These are phyloP conservation scores for Exsudoporus frostii DNA, from an alignment of 768 basidiomycete species.

Conservation along the genomic window DNA sequence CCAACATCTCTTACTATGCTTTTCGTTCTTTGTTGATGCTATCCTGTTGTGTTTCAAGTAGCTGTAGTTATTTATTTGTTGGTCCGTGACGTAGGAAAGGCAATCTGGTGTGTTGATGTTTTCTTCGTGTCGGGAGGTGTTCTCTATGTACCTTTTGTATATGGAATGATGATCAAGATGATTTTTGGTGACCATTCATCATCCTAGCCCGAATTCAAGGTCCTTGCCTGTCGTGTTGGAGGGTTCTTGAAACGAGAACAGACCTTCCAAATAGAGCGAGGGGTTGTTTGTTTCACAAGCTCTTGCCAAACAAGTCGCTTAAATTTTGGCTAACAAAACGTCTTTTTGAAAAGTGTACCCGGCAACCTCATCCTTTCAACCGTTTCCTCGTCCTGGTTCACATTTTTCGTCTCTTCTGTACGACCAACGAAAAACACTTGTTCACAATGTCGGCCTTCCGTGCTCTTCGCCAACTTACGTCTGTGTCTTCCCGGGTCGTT, in stretches of 20 bases:
- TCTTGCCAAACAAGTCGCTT: conserved; percentile 32
- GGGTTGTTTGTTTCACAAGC: conserved; percentile 31
- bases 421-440: conserved; percentile 1
- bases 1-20: conserved; percentile 1
- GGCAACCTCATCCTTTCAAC: too few relatives aligned
- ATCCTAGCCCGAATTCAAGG: background rate
- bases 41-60: background rate
- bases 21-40: conserved; percentile 1
- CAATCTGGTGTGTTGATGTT: background rate
- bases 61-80: conserved; percentile 5
- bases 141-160: background rate
- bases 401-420: background rate
- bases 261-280: conserved; percentile 14
- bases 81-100: background rate
- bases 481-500: conserved; percentile 40
- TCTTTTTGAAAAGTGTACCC: too few relatives aligned
- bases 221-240: background rate
- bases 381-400: background rate
- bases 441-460: conserved; percentile 61
- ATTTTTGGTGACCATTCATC: background rate
- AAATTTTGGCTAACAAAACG: conserved; percentile 21
- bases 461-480: conserved; percentile 54
- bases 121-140: background rate
- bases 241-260: too few relatives aligned
- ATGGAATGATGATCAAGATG: background rate